Conservation (phyloP, 2,329 filamentous ascomycete genomes). For the Boeremia exigua region DNA sequence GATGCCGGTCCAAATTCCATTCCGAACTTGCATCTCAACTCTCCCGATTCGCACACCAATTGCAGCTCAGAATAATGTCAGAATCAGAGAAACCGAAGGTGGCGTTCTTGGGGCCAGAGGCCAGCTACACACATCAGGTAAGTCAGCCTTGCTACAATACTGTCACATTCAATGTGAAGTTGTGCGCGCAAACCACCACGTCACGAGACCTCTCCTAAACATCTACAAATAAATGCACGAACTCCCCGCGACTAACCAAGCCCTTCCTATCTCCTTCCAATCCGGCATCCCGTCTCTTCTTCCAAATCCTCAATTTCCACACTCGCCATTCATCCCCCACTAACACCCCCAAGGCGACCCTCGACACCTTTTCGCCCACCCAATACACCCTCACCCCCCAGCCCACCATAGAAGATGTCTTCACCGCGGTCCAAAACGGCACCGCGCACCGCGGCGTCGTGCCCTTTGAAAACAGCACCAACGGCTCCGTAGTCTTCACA, state of each 20-base stretch:
- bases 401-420: constrained; percentile 70
- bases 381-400: constrained; percentile 50
- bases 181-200: not conserved
- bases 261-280: not conserved
- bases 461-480: constrained; percentile 95
- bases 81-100: constrained; percentile 41
- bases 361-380: constrained; percentile 55
- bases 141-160: not conserved
- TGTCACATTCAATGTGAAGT: not conserved
- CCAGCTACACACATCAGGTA: constrained; percentile 75
- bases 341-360: constrained; percentile 56
- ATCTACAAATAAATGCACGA: too few species aligned
- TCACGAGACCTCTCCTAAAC: not conserved
- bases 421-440: constrained; percentile 74
- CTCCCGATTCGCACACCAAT: not conserved
- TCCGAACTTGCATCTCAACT: constrained; percentile 2
- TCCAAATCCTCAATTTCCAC: too few species aligned
- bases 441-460: constrained; percentile 76
- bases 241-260: not conserved
- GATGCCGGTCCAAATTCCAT: constrained; percentile 18
- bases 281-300: too few species aligned
- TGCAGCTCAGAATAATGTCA: constrained; percentile 16
- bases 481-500: constrained; percentile 89
- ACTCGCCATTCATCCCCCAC: not conserved
- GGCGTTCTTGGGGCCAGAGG: constrained; percentile 68